Evolutionary conservation across 1,139 yeast genomes (phyloP), one percentile per base, ranked within the genome.

Genomic region (Scheffersomyces stambukii): DNA sequence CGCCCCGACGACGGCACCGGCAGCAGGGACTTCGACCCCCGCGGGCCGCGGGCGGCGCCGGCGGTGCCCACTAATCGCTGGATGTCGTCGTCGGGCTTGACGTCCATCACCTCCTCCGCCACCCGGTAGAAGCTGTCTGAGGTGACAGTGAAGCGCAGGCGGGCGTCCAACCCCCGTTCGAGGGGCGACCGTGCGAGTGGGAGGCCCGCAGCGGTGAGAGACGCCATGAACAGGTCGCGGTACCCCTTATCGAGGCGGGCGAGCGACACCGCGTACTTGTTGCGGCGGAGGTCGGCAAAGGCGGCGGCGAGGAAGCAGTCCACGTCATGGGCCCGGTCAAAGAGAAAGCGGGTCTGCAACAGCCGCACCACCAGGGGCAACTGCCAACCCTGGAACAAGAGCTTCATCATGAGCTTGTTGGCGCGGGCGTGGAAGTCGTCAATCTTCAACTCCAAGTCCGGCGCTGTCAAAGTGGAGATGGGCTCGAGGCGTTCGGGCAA

Each of bases 401-500:
- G 54, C 27, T 70, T 65, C 43, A 83, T 56, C 15, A 88, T 60
- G 17, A 76, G 51, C 22, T 59, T 60, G 51, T 88, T 89, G 1
- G 97, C 91, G 29, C 81, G 63, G 15, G 63, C 50, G 44, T 83
- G 85, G 24, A 85, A 84, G 13, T 68, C 63, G 25, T 77, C 70
- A 13, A 91, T 64, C 31, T 72, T 72, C 13, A 78, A 52, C 25
- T 72, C 70, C 24, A 86, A 57, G 44, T 76, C 75, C 3, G 74
- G 66, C 19, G 82, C 79, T 30, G 75, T 79, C 25, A 86, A 59
- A 25, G 52, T 58, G 8, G 50, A 57, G 23, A 61, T 57, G 3
- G 57, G 57, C 19, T 36, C 42, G 13, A 57, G 45, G 14, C 32
- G 32, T 28, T 64, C 68, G 25, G 54, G 46, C 7, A 62, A 45